These are phyloP conservation scores for Penicillium robsamsonii DNA, from an alignment of 495 filamentous ascomycete genomes.

Conservation along the genomic window DNA sequence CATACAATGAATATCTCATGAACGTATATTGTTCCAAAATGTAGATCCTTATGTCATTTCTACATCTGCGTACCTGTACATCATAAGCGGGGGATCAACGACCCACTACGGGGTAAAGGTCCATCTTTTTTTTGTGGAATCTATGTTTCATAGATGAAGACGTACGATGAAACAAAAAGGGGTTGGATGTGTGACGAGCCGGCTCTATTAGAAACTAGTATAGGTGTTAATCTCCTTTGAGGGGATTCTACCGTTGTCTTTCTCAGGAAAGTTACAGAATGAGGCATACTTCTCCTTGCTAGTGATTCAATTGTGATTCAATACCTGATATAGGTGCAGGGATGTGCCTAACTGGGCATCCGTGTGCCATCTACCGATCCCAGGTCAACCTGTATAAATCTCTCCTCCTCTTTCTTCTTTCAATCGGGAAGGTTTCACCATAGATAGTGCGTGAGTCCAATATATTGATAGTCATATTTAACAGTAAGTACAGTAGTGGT, in stretches of 20 bases:
- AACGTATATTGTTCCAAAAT: slow-evolving; percentile 4
- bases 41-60: background rate
- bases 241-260: background rate
- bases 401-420: no score
- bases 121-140: background rate
- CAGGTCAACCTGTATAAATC: background rate
- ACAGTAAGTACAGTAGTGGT: background rate
- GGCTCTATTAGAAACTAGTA: background rate
- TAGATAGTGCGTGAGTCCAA: no score
- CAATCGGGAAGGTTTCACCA: no score
- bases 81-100: background rate
- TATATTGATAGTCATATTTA: no score
- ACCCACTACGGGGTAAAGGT: background rate
- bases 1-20: slow-evolving; percentile 30
- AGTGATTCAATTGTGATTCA: background rate
- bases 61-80: background rate
- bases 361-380: background rate
- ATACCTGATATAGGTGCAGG: background rate
- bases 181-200: no score
- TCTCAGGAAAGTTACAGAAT: background rate
- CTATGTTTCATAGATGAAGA: background rate
- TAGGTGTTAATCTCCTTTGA: background rate
- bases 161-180: background rate
- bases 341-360: background rate
- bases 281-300: background rate